Base-by-base conservation (phyloP, 768 basidiomycete species). In the Asterophora lycoperdoides region DNA sequence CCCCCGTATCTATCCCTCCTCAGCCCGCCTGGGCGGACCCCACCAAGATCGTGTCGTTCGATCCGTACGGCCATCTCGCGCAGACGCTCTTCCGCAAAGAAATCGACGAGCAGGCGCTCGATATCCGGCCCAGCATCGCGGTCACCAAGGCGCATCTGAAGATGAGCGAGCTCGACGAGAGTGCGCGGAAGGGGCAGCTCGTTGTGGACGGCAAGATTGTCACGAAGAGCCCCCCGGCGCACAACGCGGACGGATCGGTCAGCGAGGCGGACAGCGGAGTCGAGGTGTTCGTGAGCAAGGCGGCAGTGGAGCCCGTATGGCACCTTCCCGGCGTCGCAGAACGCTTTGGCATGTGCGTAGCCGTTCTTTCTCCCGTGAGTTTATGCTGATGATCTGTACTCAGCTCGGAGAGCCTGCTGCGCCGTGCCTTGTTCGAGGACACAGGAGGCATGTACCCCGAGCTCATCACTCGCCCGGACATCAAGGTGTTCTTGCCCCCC, bases 401-500 rank as follows among this genome's bases (percentile, higher is more conserved):
- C 60, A 90, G 88, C 41, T 88, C 89, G 0, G 95, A 98, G 65
- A 78, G 74, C 14, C 68, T 92, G 0, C 79, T 98, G 2, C 83
- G 95, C 15, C 77, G 95, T n/a, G 86, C 90, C 0, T 74, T 98
- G 32, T 98, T 97, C 56, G 95, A 98, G 64, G 95, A 96, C 55
- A 95, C 92, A 0, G 93, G 91, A 57, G 92, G 93, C 60, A 92
- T 91, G 87, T 93, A 90, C 64, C 93, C 94, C 2, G 95, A 98
- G 59, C 79, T 98, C 26, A 85, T 98, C 60, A 97, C 95, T 5
- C 83, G 93, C 17, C 89, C 93, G 0, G 95, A 97, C 60, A 86
- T 98, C 73, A 94, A 94, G 64, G 79, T 93, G 17, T 97, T 96
- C 77, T 75, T 97, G 0, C 95, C 95, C 0, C 95, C 95, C 0